These are phyloP conservation scores for Ploettnerulaceae sp. DNA, from an alignment of 2,329 filamentous ascomycete species.

Conservation along the genomic window DNA sequence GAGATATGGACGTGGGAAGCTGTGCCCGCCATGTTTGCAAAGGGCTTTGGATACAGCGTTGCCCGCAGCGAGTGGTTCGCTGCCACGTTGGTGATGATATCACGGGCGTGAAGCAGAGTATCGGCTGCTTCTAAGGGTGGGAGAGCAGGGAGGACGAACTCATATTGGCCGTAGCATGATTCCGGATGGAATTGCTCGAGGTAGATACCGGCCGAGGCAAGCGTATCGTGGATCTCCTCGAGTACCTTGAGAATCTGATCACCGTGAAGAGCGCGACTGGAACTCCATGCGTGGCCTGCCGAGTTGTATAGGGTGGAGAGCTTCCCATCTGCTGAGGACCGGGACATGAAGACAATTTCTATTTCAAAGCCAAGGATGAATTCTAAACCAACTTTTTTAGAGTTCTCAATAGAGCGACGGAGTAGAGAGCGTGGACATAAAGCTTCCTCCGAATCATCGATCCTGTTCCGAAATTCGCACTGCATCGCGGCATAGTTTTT, in stretches of 20 bases:
- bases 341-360: conserved; percentile 65
- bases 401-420: conserved; percentile 46
- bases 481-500: conserved; percentile 61
- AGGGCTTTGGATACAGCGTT: conserved; percentile 71
- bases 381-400: conserved; percentile 48
- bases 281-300: conserved; percentile 66
- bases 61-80: conserved; percentile 58
- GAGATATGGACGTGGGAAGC: conserved; percentile 69
- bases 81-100: conserved; percentile 62
- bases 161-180: conserved; percentile 68
- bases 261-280: conserved; percentile 57
- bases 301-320: conserved; percentile 45
- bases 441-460: conserved; percentile 44
- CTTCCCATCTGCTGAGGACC: conserved; percentile 25
- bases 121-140: conserved; percentile 66
- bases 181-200: conserved; percentile 74
- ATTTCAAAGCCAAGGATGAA: conserved; percentile 77
- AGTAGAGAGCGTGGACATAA: conserved; percentile 65
- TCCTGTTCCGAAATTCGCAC: conserved; percentile 59
- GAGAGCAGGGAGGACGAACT: conserved; percentile 63
- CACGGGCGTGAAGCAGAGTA: conserved; percentile 62
- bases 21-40: conserved; percentile 51
- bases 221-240: conserved; percentile 57
- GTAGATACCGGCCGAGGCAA: conserved; percentile 58
- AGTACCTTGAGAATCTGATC: conserved; percentile 53